phyloP scores from a whole-genome alignment of 225 moss, liverwort and hornwort species.

The Ulota crispa region DNA sequence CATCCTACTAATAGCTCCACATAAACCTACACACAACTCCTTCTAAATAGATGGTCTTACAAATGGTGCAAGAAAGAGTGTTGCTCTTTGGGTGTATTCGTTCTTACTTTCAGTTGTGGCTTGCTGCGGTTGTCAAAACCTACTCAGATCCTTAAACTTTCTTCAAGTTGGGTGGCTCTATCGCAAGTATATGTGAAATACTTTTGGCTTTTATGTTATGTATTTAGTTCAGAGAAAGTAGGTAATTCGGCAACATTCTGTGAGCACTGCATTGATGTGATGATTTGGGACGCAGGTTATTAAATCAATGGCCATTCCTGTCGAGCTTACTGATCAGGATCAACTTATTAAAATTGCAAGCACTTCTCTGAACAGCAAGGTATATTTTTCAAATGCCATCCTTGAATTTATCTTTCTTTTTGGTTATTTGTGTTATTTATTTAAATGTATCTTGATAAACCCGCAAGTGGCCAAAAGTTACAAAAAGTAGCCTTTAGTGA shows the following conservation, averaged over 20 bases:
- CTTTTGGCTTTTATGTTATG: not conserved
- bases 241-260: not conserved
- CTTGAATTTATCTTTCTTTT: not conserved
- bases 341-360: slow-evolving; percentile 89
- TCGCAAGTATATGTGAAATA: not conserved
- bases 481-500: not conserved
- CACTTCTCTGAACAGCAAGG: slow-evolving; percentile 97
- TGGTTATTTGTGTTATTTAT: not conserved
- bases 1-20: too few relatives aligned
- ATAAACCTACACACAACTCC: too few relatives aligned
- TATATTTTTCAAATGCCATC: slow-evolving; percentile 13
- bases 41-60: too few relatives aligned
- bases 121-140: not conserved
- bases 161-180: not conserved
- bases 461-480: not conserved
- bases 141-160: not conserved
- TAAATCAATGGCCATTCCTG: slow-evolving; percentile 80
- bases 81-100: not conserved
- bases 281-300: slow-evolving; percentile 56
- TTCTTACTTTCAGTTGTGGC: not conserved
- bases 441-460: not conserved
- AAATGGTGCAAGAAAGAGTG: too few relatives aligned
- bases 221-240: not conserved
- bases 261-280: not conserved
- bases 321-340: slow-evolving; percentile 87